Percentiles rank a stretch among this genome's conserved stretches.
phyloP scores from a whole-genome alignment of 371 early-diverging fungal genomes.

The Actinomortierella wolfii region DNA sequence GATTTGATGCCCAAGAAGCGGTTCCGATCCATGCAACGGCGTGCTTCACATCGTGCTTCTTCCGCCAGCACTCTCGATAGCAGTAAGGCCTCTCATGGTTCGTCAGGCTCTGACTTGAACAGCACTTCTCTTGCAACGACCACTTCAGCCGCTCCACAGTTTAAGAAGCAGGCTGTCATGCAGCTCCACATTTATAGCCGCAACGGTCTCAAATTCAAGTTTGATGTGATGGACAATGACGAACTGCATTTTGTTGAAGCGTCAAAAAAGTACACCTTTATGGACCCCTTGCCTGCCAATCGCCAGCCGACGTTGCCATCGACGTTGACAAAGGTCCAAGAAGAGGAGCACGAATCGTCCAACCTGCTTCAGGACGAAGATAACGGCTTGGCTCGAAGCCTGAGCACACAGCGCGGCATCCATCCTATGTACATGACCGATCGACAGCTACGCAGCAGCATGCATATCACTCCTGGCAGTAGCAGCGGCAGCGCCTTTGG shows the following conservation, averaged over 20 bases:
- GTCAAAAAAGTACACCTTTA: slow-evolving; percentile 44
- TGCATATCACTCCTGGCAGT: no score
- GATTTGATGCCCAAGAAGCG: slow-evolving; percentile 30
- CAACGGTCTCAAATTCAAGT: slow-evolving; percentile 47
- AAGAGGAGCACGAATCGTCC: no score
- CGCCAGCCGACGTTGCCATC: slow-evolving; percentile 19
- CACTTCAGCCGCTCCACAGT: slow-evolving; percentile 2
- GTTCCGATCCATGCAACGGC: slow-evolving; percentile 13
- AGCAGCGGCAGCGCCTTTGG: no score
- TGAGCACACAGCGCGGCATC: no score
- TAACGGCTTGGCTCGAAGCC: no score
- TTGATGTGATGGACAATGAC: slow-evolving; percentile 45
- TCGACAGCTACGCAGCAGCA: no score
- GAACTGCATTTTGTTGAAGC: slow-evolving; percentile 45
- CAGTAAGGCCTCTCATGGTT: no score
- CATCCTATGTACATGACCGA: no score
- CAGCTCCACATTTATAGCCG: slow-evolving; percentile 44
- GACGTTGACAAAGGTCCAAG: no score
- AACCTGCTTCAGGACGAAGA: no score
- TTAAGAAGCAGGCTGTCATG: slow-evolving; percentile 36
- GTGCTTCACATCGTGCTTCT: neutral
- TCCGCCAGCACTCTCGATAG: no score
- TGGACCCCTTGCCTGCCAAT: slow-evolving; percentile 38
- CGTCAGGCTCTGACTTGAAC: no score
- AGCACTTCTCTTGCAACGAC: slow-evolving; percentile 1